Conservation (phyloP, 1,284 basidiomycete species). For the Vanrija sp. region DNA sequence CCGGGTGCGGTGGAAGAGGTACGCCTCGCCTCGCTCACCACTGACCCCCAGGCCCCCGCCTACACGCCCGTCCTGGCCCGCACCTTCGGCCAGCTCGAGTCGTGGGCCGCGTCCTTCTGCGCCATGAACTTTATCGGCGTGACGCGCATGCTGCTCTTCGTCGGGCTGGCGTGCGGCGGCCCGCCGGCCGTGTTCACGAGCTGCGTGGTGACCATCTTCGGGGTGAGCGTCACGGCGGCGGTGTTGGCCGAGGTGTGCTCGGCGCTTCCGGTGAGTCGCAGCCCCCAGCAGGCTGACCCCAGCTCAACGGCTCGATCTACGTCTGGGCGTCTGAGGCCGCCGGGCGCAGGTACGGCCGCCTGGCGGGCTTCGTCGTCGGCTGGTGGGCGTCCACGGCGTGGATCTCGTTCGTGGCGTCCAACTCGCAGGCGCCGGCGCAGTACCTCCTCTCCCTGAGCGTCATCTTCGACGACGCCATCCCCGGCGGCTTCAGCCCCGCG, state of each 20-base stretch:
- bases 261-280: conserved; percentile 63
- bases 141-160: conserved; percentile 71
- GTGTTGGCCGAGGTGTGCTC: conserved; percentile 81
- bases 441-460: conserved; percentile 72
- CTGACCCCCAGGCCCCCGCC: background rate
- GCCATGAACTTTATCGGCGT: conserved; percentile 80
- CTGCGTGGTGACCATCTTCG: conserved; percentile 1
- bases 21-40: too few species aligned
- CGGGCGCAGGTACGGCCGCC: background rate
- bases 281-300: too few species aligned
- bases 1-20: too few species aligned
- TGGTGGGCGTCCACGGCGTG: conserved; percentile 1
- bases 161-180: conserved; percentile 73
- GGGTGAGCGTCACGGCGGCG: conserved; percentile 61
- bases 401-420: conserved; percentile 1
- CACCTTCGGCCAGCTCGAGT: conserved; percentile 6
- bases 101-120: conserved; percentile 77
- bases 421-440: conserved; percentile 67
- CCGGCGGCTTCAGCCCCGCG: conserved; percentile 63
- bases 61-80: conserved; percentile 11
- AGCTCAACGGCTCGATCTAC: conserved; percentile 46
- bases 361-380: conserved; percentile 4
- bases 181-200: conserved; percentile 61
- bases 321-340: conserved; percentile 5
- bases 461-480: conserved; percentile 70